phyloP scores from a whole-genome alignment of 768 basidiomycete genomes.

The Lactifluus echinatus region DNA sequence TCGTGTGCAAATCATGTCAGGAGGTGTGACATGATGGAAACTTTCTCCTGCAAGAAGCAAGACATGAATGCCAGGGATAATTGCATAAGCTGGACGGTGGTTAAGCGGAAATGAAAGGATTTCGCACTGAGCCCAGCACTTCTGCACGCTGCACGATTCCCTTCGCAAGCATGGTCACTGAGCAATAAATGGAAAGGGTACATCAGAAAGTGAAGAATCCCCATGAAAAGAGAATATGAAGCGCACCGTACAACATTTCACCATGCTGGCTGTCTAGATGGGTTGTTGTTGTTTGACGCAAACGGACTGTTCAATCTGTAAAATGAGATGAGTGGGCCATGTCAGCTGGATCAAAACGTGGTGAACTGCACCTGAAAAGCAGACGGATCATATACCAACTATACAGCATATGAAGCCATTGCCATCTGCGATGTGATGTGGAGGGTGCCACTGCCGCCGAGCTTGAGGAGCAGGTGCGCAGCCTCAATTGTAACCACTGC shows the following conservation, averaged over 20 bases:
- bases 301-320: background rate
- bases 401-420: too few species aligned
- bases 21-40: slow-evolving; percentile 52
- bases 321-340: slow-evolving; percentile 10
- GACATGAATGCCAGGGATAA: background rate
- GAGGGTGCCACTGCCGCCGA: too few species aligned
- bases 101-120: background rate
- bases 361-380: too few species aligned
- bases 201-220: background rate
- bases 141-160: slow-evolving; percentile 48
- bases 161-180: slow-evolving; percentile 60
- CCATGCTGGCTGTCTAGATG: slow-evolving; percentile 58
- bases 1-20: slow-evolving; percentile 53
- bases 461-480: too few species aligned
- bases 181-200: slow-evolving; percentile 7
- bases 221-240: background rate
- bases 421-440: too few species aligned
- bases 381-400: too few species aligned
- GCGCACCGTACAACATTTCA: slow-evolving; percentile 45
- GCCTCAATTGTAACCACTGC: too few species aligned
- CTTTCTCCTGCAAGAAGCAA: slow-evolving; percentile 28
- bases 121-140: slow-evolving; percentile 42
- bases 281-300: slow-evolving; percentile 35
- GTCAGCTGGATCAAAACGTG: too few species aligned
- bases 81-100: slow-evolving; percentile 1